Evolutionary conservation across 148 eudicot genomes (phyloP).

Genomic region (Linanthus parryae): DNA sequence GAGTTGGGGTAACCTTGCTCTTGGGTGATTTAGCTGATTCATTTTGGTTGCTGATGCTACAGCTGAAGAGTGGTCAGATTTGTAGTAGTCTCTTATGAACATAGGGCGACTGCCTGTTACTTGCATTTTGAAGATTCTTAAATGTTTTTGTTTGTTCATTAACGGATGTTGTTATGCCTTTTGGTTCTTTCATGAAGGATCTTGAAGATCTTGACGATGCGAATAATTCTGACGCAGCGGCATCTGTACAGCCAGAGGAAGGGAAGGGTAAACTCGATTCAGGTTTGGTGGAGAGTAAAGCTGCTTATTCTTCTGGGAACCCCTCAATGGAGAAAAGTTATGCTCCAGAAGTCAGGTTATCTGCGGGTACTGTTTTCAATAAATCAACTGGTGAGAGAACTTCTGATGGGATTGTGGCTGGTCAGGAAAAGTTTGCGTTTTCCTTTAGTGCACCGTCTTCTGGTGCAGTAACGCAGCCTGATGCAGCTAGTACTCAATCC

Average conservation of each 20-base stretch:
- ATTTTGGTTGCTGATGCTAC: too few relatives aligned
- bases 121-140: too few relatives aligned
- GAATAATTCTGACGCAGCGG: slow-evolving; percentile 26
- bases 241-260: slow-evolving; percentile 20
- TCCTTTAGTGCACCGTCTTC: slow-evolving; percentile 22
- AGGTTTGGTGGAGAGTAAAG: slow-evolving; percentile 16
- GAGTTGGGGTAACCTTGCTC: too few relatives aligned
- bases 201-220: slow-evolving; percentile 55
- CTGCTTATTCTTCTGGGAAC: slow-evolving; percentile 16
- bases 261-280: slow-evolving; percentile 18
- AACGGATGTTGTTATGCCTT: background rate
- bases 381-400: slow-evolving; percentile 17
- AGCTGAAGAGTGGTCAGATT: too few relatives aligned
- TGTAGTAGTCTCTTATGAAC: too few relatives aligned
- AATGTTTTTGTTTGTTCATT: too few relatives aligned
- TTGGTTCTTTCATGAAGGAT: slow-evolving; percentile 32
- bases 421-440: slow-evolving; percentile 19
- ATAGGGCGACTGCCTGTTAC: too few relatives aligned
- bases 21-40: too few relatives aligned
- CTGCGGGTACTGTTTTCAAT: slow-evolving; percentile 9
- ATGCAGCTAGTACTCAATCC: slow-evolving; percentile 21
- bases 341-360: slow-evolving; percentile 17
- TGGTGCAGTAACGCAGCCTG: slow-evolving; percentile 13
- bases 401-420: slow-evolving; percentile 19
- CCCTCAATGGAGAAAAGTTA: slow-evolving; percentile 11